Percentiles rank a stretch among this genome's conserved stretches.
Conservation (phyloP, 2,329 filamentous ascomycete genomes). For the Neopestalotiopsis clavispora region DNA sequence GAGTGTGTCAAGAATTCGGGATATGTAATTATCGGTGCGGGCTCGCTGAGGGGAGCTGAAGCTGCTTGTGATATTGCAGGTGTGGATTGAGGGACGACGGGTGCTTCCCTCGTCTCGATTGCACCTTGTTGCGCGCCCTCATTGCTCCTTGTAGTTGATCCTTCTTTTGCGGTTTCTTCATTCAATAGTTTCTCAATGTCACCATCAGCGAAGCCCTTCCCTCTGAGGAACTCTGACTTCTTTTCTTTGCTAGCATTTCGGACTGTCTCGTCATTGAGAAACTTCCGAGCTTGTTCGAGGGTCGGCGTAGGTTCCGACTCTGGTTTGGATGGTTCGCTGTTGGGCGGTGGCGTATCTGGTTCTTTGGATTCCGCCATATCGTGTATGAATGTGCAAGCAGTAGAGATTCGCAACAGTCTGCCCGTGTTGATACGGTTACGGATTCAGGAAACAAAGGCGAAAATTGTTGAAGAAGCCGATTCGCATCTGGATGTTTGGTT, state of each 20-base stretch:
- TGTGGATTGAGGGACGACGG: not conserved
- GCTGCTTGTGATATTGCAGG: not conserved
- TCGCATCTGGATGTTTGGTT: not conserved
- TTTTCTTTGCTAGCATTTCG: constrained; percentile 70
- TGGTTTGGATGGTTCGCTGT: constrained; percentile 1
- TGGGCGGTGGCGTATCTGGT: not conserved
- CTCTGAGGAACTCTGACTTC: constrained; percentile 77
- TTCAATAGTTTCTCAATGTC: constrained; percentile 72
- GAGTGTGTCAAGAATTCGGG: constrained; percentile 70
- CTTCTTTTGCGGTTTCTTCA: constrained; percentile 20
- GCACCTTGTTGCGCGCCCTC: not conserved
- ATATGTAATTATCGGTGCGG: constrained; percentile 69
- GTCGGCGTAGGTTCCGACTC: constrained; percentile 28
- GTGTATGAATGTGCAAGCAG: not conserved
- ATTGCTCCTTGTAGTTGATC: constrained; percentile 10
- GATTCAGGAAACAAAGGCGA: not conserved
- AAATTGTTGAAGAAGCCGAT: not conserved
- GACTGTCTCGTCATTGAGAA: constrained; percentile 77
- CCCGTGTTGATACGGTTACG: not conserved
- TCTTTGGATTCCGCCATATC: constrained; percentile 4
- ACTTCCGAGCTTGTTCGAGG: constrained; percentile 73
- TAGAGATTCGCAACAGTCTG: not conserved
- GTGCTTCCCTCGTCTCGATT: constrained; percentile 1
- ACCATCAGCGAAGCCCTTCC: constrained; percentile 71
- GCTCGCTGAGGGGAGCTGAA: constrained; percentile 40